Evolutionary conservation across 2,329 filamentous ascomycete species (phyloP), one percentile per base, ranked within the genome.

Genomic region (Alternaria viburni): DNA sequence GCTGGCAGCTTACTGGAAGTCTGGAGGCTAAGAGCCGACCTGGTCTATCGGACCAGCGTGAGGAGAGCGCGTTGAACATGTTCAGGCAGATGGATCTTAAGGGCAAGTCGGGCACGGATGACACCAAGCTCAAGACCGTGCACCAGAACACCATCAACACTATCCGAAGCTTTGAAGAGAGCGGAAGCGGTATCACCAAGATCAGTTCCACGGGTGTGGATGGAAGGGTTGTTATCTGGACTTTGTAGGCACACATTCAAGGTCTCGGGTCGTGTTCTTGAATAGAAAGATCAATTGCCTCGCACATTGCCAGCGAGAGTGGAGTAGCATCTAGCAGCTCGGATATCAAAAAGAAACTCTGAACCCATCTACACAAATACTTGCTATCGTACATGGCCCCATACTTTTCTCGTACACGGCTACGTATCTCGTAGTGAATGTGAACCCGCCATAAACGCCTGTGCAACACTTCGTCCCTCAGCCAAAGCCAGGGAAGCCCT

Each of bases 21-120:
- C 83, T 98, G 65, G 94, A 97, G 82, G 84, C 85, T 52, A 93
- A 94, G 82, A 78, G 87, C 54, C 83, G 86, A 6, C 84, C 86
- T 26, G 90, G 87, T 45, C 79, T 85, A 59, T 83, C 81, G 3
- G 89, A 86, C 61, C 87, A 88, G 59, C 87, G 91, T 30, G 96
- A 98, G 81, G 96, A 98, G 80, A 96, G 92, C 69, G 96, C 96
- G 23, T 84, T 97, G 79, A 97, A 98, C 82, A 97, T 98, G 93
- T 99, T 99, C 84, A 89, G 90, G 75, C 94, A 97, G 84, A 98
- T 99, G 96, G 96, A 99, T 81, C 86, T 99, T 69, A 97, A 96
- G 86, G 96, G 96, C 66, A 97, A 97, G 82, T 63, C 57, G 36
- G 68, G 68, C 54, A 84, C 86, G 59, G 93, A 97, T 75, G 94